A percentile compares a stretch with the other conserved stretches of the same genome.
Evolutionary conservation across 2,329 filamentous ascomycete species (phyloP).

Genomic region (Stagonosporopsis tanaceti): DNA sequence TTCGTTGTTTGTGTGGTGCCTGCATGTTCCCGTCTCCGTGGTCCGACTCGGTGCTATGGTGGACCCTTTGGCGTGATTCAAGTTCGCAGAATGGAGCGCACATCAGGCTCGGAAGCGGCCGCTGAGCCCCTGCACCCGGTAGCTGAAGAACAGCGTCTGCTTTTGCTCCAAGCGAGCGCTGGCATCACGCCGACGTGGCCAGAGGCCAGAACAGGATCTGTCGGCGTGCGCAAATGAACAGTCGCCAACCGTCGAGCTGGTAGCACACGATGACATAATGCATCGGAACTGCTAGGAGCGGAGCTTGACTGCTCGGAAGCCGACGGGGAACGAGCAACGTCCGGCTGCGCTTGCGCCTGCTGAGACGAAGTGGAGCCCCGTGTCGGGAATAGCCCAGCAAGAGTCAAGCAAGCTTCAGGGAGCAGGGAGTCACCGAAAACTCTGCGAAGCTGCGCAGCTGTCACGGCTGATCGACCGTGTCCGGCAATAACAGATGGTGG

Average conservation of each 20-base stretch:
- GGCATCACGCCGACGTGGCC: constrained; percentile 34
- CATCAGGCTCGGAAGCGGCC: constrained; percentile 14
- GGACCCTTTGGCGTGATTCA: constrained; percentile 15
- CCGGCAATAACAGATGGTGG: background rate
- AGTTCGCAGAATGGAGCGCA: constrained; percentile 4
- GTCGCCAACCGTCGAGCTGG: constrained; percentile 17
- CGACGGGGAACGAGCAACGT: constrained; percentile 14
- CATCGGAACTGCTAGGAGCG: constrained; percentile 21
- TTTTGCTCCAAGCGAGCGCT: background rate
- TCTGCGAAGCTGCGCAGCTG: constrained; percentile 17
- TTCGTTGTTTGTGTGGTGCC: constrained; percentile 4
- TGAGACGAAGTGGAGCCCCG: constrained; percentile 16
- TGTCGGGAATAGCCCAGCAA: constrained; percentile 10
- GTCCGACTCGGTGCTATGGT: constrained; percentile 10
- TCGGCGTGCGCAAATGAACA: constrained; percentile 18
- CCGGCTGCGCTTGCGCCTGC: constrained; percentile 10
- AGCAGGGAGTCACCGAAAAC: constrained; percentile 14
- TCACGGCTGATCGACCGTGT: constrained; percentile 10
- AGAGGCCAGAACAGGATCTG: constrained; percentile 24
- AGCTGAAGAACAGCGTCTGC: background rate
- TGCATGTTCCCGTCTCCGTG: constrained; percentile 7
- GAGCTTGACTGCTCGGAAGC: constrained; percentile 19
- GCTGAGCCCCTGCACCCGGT: constrained; percentile 11
- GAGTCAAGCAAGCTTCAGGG: background rate
- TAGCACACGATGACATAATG: constrained; percentile 28